Evolutionary conservation across 768 basidiomycete genomes (phyloP), one percentile per base, ranked within the genome.

Genomic region (Boletus tylopilopsis): DNA sequence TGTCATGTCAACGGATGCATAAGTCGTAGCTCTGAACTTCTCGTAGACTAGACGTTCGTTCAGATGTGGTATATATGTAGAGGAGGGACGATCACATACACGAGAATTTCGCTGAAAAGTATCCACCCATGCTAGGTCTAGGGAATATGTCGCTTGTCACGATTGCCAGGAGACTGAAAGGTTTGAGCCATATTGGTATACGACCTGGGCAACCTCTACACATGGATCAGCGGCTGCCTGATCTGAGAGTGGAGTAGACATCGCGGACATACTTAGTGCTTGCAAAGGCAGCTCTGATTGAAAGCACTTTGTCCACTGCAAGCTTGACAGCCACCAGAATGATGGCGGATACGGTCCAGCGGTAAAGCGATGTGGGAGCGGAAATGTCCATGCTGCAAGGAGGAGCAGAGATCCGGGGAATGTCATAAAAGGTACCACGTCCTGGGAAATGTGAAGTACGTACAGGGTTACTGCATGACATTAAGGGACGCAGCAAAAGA

Each of bases 1-100:
- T 57, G 56, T 64, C 36, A 77, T 47, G 1, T 47, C 42, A 21
- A 75, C 62, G 6, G 75, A 70, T 11, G 69, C 67, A 21, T 75
- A 54, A 18, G 61, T 63, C 0, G 76, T 77, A 47, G 67, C 69
- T 24, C 75, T 68, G 38, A 71, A 68, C 44, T 69, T 61, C 33
- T 56, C 54, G 55, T 74, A 75, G n/a, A 62, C 76, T 77, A 6
- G 12, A 30, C 13, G 27, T n/a, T n/a, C n/a, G n/a, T n/a, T n/a
- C n/a, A n/a, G n/a, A n/a, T n/a, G n/a, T n/a, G 19, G 35, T 6
- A 13, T 16, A 6, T 4, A 12, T 6, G 22, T 0, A 21, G 16
- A 16, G 30, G n/a, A 1, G 16, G 10, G 29, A 30, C 29, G 13
- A 13, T n/a, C 25, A 62, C 72, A 16, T 47, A 76, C 76, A 22